These are phyloP conservation scores for Hypoxylon sp. DNA, from an alignment of 2,329 filamentous ascomycete genomes.

Conservation along the genomic window DNA sequence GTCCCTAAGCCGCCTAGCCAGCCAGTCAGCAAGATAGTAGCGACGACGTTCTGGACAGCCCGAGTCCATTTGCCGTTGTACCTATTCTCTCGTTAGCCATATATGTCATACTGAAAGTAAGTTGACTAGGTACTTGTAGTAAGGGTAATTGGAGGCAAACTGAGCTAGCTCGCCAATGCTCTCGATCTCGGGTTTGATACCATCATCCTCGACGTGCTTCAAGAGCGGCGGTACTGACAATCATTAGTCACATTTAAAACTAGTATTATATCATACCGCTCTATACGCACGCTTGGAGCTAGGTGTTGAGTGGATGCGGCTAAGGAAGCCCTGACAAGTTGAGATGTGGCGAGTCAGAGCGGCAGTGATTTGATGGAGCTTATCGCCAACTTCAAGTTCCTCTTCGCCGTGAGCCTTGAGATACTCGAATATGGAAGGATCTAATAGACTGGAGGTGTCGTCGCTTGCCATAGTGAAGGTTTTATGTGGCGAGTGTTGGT, in stretches of 20 bases:
- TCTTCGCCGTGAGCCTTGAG: conserved; percentile 93
- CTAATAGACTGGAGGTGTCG: conserved; percentile 70
- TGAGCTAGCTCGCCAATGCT: conserved; percentile 78
- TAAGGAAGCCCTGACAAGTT: conserved; percentile 85
- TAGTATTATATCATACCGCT: conserved; percentile 7
- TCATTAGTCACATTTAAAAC: conserved; percentile 26
- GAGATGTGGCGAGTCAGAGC: conserved; percentile 87
- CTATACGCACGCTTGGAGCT: conserved; percentile 66
- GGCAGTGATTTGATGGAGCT: conserved; percentile 85
- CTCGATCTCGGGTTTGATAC: conserved; percentile 79
- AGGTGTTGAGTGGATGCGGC: conserved; percentile 90
- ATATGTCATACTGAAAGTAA: neutral
- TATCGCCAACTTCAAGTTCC: conserved; percentile 85
- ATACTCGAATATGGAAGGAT: conserved; percentile 87
- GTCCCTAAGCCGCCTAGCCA: conserved; percentile 84
- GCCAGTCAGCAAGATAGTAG: conserved; percentile 70
- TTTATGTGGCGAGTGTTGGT: neutral
- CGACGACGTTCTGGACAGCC: conserved; percentile 83
- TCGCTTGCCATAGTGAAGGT: conserved; percentile 48
- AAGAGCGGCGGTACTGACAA: conserved; percentile 76
- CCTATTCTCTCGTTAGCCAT: conserved; percentile 55
- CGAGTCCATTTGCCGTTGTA: conserved; percentile 90
- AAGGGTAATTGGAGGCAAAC: conserved; percentile 87
- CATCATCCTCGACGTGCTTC: conserved; percentile 75
- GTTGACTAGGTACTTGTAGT: conserved; percentile 82